phyloP scores from a whole-genome alignment of 176 grass and related monocot genomes.

The Lolium rigidum region DNA sequence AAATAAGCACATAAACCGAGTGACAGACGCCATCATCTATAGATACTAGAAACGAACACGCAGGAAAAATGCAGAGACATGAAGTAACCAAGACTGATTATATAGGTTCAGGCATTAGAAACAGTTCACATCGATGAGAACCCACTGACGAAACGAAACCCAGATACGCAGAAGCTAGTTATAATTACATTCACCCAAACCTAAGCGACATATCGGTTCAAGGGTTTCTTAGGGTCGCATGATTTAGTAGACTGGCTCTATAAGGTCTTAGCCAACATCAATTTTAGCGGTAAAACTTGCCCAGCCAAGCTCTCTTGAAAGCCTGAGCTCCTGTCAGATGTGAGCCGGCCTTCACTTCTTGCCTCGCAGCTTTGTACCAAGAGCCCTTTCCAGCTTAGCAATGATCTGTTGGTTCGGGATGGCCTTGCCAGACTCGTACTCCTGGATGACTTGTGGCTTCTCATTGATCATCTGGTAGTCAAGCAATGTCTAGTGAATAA shows the following conservation, averaged over 20 bases:
- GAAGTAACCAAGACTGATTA: not conserved
- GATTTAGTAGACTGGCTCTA: slow-evolving; percentile 16
- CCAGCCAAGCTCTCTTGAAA: slow-evolving; percentile 1
- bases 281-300: not conserved
- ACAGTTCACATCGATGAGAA: not conserved
- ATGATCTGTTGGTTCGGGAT: slow-evolving; percentile 37
- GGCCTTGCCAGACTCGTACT: slow-evolving; percentile 29
- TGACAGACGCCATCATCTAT: not conserved
- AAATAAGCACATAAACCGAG: not conserved
- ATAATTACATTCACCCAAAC: slow-evolving; percentile 9
- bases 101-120: slow-evolving; percentile 7
- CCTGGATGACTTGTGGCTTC: slow-evolving; percentile 34
- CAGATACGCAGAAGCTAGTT: slow-evolving; percentile 1
- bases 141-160: not conserved
- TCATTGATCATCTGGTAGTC: slow-evolving; percentile 20
- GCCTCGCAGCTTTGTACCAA: slow-evolving; percentile 28
- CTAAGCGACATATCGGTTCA: not conserved
- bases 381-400: slow-evolving; percentile 27
- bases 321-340: not conserved
- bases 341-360: slow-evolving; percentile 15
- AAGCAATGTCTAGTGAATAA: not conserved
- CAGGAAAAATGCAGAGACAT: not conserved
- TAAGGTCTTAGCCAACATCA: slow-evolving; percentile 8
- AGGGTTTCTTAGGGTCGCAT: slow-evolving; percentile 10
- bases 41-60: not conserved